A percentile compares a stretch with the other conserved stretches of the same genome.
These are phyloP conservation scores for Lasiodiplodia theobromae DNA, from an alignment of 2,329 filamentous ascomycete genomes.

Conservation along the genomic window DNA sequence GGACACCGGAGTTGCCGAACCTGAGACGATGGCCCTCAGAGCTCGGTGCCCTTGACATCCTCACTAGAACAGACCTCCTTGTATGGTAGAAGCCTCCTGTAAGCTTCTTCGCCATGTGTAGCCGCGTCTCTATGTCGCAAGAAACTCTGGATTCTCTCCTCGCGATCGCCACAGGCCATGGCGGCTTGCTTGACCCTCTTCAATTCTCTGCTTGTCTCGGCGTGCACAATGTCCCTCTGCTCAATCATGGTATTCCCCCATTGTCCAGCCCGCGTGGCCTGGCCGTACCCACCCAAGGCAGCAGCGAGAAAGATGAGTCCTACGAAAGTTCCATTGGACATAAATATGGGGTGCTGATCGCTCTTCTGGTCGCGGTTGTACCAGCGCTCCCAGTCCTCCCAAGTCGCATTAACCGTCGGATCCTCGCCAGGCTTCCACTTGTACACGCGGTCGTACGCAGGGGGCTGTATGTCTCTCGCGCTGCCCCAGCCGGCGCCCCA, in stretches of 20 bases:
- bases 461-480: conserved; percentile 45
- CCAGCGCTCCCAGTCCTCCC: conserved; percentile 92
- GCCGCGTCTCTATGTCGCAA: conserved; percentile 61
- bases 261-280: conserved; percentile 72
- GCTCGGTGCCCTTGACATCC: conserved; percentile 37
- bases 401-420: conserved; percentile 80
- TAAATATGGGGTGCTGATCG: conserved; percentile 62
- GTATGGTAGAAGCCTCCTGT: conserved; percentile 54
- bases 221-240: conserved; percentile 70
- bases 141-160: conserved; percentile 76
- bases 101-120: conserved; percentile 52
- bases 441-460: conserved; percentile 38
- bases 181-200: conserved; percentile 63
- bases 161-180: conserved; percentile 52
- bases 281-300: conserved; percentile 73
- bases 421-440: conserved; percentile 44
- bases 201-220: conserved; percentile 69
- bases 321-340: conserved; percentile 82
- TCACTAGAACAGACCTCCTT: conserved; percentile 56
- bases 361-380: conserved; percentile 44
- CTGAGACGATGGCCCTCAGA: background rate
- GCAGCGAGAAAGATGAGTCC: conserved; percentile 74
- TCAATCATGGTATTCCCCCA: conserved; percentile 69
- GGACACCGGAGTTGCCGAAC: background rate
- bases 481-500: conserved; percentile 82